Evolutionary conservation across 192 early-diverging fungal species (phyloP).

Genomic region (Allomyces arbusculus): DNA sequence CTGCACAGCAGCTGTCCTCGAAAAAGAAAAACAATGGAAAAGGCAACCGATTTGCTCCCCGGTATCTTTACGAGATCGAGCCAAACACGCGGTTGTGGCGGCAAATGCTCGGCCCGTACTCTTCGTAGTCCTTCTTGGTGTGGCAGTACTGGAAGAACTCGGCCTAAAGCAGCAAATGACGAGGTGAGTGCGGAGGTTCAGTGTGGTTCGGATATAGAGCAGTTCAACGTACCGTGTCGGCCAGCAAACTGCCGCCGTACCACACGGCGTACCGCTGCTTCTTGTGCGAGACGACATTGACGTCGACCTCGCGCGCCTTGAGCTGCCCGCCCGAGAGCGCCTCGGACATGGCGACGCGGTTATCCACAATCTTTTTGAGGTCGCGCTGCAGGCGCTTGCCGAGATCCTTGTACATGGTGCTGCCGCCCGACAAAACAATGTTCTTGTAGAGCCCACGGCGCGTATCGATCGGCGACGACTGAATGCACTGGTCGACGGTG

Average conservation of each 20-base stretch:
- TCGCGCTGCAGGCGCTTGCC: constrained; percentile 82
- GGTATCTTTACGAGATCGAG: constrained; percentile 10
- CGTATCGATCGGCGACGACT: constrained; percentile 90
- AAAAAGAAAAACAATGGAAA: neutral
- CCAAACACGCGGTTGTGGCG: constrained; percentile 85
- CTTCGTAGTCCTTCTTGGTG: constrained; percentile 94
- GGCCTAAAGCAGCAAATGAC: constrained; percentile 22
- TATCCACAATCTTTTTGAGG: constrained; percentile 69
- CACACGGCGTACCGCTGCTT: constrained; percentile 98
- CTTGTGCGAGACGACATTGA: constrained; percentile 95
- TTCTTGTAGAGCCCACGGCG: constrained; percentile 96
- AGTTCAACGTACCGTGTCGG: constrained; percentile 48
- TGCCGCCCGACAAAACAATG: constrained; percentile 95
- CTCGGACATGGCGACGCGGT: constrained; percentile 49
- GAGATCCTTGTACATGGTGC: constrained; percentile 98
- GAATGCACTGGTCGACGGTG: constrained; percentile 89
- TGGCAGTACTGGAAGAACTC: constrained; percentile 87
- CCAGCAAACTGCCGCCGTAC: constrained; percentile 92
- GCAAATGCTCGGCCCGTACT: constrained; percentile 84
- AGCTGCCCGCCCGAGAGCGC: constrained; percentile 47
- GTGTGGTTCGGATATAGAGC: neutral
- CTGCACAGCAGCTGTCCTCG: neutral
- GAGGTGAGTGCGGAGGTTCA: no score
- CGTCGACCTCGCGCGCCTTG: constrained; percentile 69
- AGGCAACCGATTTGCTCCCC: neutral